Evolutionary conservation across 1,284 basidiomycete genomes (phyloP).

Genomic region (Peniophora sp.): DNA sequence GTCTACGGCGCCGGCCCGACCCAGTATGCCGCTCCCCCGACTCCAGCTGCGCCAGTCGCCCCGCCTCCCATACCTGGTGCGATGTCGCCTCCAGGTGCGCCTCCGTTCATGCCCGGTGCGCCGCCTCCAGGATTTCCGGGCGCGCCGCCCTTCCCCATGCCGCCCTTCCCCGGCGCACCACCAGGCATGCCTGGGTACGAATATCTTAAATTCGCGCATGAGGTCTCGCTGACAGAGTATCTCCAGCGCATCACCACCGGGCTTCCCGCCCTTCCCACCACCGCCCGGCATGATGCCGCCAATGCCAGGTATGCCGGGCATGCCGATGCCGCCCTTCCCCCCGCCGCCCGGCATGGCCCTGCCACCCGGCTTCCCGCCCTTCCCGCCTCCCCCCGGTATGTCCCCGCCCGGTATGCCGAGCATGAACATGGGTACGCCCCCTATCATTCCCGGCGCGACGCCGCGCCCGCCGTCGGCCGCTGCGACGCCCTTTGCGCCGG

Average conservation of each 20-base stretch:
- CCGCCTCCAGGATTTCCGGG: constrained; percentile 33
- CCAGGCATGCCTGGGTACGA: constrained; percentile 37
- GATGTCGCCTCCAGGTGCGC: constrained; percentile 25
- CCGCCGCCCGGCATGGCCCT: constrained; percentile 17
- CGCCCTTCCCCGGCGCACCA: constrained; percentile 24
- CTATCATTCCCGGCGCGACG: constrained; percentile 13
- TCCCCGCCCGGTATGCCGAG: constrained; percentile 11
- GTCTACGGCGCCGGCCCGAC: constrained; percentile 67
- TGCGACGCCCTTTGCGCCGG: not conserved
- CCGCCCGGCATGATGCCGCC: constrained; percentile 24
- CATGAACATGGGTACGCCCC: constrained; percentile 15
- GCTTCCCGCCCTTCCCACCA: constrained; percentile 29
- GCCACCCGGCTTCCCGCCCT: constrained; percentile 33
- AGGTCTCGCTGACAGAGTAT: constrained; percentile 2
- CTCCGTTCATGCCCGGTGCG: constrained; percentile 27
- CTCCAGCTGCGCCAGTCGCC: constrained; percentile 23
- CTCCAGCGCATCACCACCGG: constrained; percentile 35
- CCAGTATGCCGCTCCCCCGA: constrained; percentile 52
- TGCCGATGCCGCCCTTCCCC: constrained; percentile 16
- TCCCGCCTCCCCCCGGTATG: constrained; percentile 11
- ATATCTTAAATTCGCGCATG: not conserved
- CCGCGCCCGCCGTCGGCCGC: constrained; percentile 10
- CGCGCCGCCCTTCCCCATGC: constrained; percentile 23
- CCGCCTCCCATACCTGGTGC: constrained; percentile 23
- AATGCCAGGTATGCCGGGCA: constrained; percentile 23